These are phyloP conservation scores for Coriolopsis trogii DNA, from an alignment of 1,284 basidiomycete genomes.

Conservation along the genomic window DNA sequence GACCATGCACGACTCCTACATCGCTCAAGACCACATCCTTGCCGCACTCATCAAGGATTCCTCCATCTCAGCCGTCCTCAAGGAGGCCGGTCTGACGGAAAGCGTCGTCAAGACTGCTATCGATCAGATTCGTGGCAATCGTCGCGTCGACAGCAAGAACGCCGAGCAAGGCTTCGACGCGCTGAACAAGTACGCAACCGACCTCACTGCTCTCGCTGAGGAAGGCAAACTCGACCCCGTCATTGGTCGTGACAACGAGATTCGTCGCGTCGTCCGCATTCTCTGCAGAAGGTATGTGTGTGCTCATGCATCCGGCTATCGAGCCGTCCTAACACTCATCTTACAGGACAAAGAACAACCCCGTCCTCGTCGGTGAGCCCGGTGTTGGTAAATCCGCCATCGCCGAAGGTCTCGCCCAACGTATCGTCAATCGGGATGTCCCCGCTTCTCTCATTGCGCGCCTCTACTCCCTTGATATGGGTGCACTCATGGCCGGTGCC, in stretches of 20 bases:
- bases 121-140: constrained; percentile 79
- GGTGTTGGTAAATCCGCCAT: constrained; percentile 95
- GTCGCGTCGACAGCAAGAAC: constrained; percentile 78
- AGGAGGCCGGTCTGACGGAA: constrained; percentile 76
- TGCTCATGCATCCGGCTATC: neutral
- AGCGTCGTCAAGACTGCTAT: constrained; percentile 80
- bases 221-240: constrained; percentile 94
- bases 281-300: constrained; percentile 66
- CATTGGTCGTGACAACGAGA: constrained; percentile 90
- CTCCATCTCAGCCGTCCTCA: constrained; percentile 66
- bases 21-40: constrained; percentile 84
- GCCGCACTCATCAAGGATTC: constrained; percentile 78
- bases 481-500: constrained; percentile 94
- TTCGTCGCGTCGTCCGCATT: constrained; percentile 79
- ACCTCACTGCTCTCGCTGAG: constrained; percentile 85
- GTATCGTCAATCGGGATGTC: constrained; percentile 94
- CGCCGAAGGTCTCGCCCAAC: constrained; percentile 94
- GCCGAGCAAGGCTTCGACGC: constrained; percentile 91
- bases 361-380: constrained; percentile 91
- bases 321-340: constrained; percentile 21
- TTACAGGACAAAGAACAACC: constrained; percentile 86
- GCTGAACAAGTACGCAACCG: constrained; percentile 81
- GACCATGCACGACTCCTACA: constrained; percentile 91
- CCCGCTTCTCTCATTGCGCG: constrained; percentile 86
- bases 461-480: constrained; percentile 91